Percentiles rank a stretch among this genome's conserved stretches.
Conservation (phyloP, 768 basidiomycete genomes). For the Trametes elegans region DNA sequence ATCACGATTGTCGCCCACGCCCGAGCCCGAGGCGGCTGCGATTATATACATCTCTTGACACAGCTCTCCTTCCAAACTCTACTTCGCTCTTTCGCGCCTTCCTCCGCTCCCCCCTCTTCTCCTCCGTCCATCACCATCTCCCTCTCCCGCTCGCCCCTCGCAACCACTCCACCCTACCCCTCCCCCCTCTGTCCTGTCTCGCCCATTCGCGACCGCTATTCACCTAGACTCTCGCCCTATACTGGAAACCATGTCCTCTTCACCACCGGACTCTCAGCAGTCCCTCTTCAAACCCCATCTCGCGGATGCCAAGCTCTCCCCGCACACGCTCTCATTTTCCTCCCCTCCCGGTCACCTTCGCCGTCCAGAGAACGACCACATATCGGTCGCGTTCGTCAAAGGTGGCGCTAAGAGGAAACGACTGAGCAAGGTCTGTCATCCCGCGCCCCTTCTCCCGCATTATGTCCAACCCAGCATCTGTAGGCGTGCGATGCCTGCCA, state of each 20-base stretch:
- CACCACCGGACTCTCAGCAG: slow-evolving; percentile 9
- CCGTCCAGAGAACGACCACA: slow-evolving; percentile 30
- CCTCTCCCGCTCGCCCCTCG: not conserved
- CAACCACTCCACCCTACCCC: not conserved
- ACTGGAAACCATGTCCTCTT: slow-evolving; percentile 1
- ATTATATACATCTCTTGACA: not conserved
- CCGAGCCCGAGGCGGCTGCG: no score
- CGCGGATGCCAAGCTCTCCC: not conserved
- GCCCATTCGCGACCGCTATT: not conserved
- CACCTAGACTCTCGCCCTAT: not conserved
- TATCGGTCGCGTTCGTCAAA: slow-evolving; percentile 45
- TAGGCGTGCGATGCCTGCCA: slow-evolving; percentile 82
- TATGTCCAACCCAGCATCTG: slow-evolving; percentile 2
- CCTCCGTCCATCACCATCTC: slow-evolving; percentile 10
- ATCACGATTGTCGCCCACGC: no score
- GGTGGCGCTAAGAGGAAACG: slow-evolving; percentile 55
- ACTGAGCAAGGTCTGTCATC: slow-evolving; percentile 44
- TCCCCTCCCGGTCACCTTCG: slow-evolving; percentile 9
- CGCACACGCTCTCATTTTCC: slow-evolving; percentile 3
- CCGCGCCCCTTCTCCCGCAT: not conserved
- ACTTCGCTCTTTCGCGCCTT: not conserved
- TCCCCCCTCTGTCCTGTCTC: not conserved
- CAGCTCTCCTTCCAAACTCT: not conserved
- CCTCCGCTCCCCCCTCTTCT: slow-evolving; percentile 4
- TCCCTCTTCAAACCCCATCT: not conserved